Evolutionary conservation across 805 yeast species (phyloP), one percentile per base, ranked within the genome.

Genomic region (Jamesozyma jinghongensis): DNA sequence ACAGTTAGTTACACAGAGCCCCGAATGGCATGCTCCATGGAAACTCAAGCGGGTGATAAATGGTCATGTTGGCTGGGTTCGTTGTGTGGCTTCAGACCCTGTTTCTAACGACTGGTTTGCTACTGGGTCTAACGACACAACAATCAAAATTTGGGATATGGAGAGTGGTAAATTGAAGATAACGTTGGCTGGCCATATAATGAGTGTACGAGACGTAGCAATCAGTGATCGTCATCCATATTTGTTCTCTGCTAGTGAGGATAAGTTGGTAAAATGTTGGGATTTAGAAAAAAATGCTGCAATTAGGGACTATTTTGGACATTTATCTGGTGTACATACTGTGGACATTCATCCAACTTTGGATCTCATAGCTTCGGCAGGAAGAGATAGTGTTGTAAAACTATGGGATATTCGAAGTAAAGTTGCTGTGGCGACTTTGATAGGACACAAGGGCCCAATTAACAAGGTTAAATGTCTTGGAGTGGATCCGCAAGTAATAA

Each of bases 321-420:
- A 92, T 64, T 68, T 85, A 19, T 85, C 94, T 25, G 94, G 95
- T 3, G 85, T 92, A 2, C 86, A 85, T 54, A 70, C 94, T 0
- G 69, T 88, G 33, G 90, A 79, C 43, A 57, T 87, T 13, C 97
- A 90, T 57, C 97, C 97, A 0, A 85, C 86, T 3, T 62, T 88
- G 19, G 94, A 88, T 51, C 43, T 61, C n/a, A 64, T 90, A 6
- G 85, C 82, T 7, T 82, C 94, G 3, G 98, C 87, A 4, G 94
- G 97, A 17, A 67, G 95, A 43, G 99, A 92, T 59, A 71, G 85
- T 4, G 81, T 85, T 0, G 81, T 87, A 0, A 68, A 94, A 40
- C 81, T 87, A 4, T 92, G 99, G 99, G 99, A 92, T 61, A 80
- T 92, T 41, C 70, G 98, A 44, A 75, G 94, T 0, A 68, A 86